These are phyloP conservation scores for Blastobotrys raffinosifermentans DNA, from an alignment of 1,139 yeast species.

Conservation along the genomic window DNA sequence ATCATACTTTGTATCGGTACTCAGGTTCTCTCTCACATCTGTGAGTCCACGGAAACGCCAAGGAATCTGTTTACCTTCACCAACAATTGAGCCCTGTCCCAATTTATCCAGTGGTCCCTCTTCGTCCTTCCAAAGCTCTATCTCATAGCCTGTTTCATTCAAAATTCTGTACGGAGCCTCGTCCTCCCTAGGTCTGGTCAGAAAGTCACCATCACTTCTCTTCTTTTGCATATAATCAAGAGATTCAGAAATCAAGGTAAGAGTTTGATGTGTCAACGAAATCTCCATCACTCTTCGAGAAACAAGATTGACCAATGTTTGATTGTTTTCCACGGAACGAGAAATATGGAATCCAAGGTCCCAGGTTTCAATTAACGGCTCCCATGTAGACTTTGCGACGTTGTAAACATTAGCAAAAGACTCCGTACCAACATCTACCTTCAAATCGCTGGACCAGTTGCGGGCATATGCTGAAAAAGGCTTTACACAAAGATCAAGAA, in stretches of 20 bases:
- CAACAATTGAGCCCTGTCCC: conserved; percentile 28
- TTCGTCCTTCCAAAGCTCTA: conserved; percentile 70
- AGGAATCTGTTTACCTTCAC: conserved; percentile 49
- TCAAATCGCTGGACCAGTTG: conserved; percentile 81
- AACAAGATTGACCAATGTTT: conserved; percentile 54
- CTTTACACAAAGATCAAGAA: conserved; percentile 70
- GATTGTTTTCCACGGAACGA: conserved; percentile 38
- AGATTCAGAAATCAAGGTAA: conserved; percentile 30
- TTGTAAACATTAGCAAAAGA: conserved; percentile 77
- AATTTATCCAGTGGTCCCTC: conserved; percentile 22
- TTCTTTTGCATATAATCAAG: conserved; percentile 71
- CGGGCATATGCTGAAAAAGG: conserved; percentile 68
- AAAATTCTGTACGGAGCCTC: conserved; percentile 75
- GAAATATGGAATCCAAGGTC: conserved; percentile 70
- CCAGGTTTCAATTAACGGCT: conserved; percentile 88
- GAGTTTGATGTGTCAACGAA: conserved; percentile 72
- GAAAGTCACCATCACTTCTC: conserved; percentile 45
- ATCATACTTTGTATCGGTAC: conserved; percentile 56
- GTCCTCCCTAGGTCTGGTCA: conserved; percentile 63
- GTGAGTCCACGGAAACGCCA: conserved; percentile 98
- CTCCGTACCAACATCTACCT: conserved; percentile 62
- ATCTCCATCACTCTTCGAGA: conserved; percentile 75
- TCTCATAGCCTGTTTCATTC: conserved; percentile 79
- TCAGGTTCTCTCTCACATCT: conserved; percentile 70
- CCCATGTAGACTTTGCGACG: conserved; percentile 93